Conservation (phyloP, 2,329 filamentous ascomycete genomes). For the Plectosphaerella sp. region DNA sequence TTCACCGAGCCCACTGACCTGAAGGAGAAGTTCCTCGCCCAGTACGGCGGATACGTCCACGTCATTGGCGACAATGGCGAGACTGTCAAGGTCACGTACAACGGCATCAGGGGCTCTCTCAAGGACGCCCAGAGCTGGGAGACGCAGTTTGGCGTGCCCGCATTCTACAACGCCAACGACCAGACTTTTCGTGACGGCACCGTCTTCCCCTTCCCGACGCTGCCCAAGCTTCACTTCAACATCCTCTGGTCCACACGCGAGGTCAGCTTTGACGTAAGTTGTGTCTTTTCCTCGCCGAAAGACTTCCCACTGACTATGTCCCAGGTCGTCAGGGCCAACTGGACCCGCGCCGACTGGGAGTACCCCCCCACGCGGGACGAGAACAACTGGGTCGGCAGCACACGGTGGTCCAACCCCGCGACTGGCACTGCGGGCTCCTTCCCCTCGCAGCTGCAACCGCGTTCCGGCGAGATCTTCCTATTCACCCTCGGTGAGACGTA, state of each 20-base stretch:
- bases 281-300: neutral
- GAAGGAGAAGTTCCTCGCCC: neutral
- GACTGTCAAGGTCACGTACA: constrained; percentile 3
- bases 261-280: constrained; percentile 7
- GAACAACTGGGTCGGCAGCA: constrained; percentile 5
- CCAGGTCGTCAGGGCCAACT: neutral
- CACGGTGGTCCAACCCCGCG: neutral
- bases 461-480: neutral
- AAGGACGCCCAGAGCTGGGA: constrained; percentile 13
- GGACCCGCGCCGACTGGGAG: constrained; percentile 4
- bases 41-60: constrained; percentile 3
- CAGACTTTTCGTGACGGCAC: constrained; percentile 9
- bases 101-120: constrained; percentile 7
- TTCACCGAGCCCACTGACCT: neutral
- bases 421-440: constrained; percentile 1
- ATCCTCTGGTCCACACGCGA: constrained; percentile 11
- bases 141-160: constrained; percentile 10
- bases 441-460: constrained; percentile 1
- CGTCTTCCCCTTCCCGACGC: constrained; percentile 13
- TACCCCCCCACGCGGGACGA: constrained; percentile 1
- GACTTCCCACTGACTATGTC: neutral
- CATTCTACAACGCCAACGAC: constrained; percentile 8
- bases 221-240: constrained; percentile 9
- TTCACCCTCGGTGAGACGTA: constrained; percentile 3
- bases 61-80: constrained; percentile 4